Base-by-base conservation (phyloP, 2,329 filamentous ascomycete species). In the Alternaria infectoria region DNA sequence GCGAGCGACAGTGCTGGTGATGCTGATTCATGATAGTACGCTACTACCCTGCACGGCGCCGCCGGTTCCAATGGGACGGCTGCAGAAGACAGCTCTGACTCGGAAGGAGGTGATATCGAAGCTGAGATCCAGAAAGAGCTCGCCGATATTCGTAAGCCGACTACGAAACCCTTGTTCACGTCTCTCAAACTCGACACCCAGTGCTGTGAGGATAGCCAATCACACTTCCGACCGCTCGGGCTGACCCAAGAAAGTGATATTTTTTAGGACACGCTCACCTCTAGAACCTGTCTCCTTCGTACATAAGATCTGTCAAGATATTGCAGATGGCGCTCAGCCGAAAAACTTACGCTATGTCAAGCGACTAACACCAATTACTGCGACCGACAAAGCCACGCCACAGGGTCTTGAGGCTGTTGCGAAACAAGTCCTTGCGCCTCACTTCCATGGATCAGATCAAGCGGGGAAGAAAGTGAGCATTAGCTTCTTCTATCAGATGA, bases 61-160 rank as follows among this genome's bases (percentile, higher is more conserved):
- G 71, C 61, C 70, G 76, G 54, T 28, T 75, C 78, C 11, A 79
- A 71, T 11, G 81, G 72, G 3, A 81, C 79, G 4, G 82, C 82
- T 17, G 84, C 84, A 52, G 75, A 74, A 19, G 73, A 70, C 17
- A 75, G 75, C 21, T 75, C 75, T 25, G 71, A 75, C 45, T 69
- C 71, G 8, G 74, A 73, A 11, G 76, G 70, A 15, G 77, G 69
- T 59, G 91, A 93, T 70, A 93, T 96, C 69, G 92, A 93, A 74
- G 85, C 87, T 6, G 86, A 89, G 26, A 92, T 96, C 69, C 78
- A 88, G 69, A 89, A 88, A 74, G 93, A 96, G 79, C 79, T 96
- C n/a, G 86, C 85, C 26, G 84, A 82, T 3, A 86, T 93, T 70
- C 88, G 86, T 64, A 83, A 82, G 68, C 83, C 84, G 63, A 73